Base-by-base conservation (phyloP, 2,329 filamentous ascomycete genomes). In the Fusarium chaquense region DNA sequence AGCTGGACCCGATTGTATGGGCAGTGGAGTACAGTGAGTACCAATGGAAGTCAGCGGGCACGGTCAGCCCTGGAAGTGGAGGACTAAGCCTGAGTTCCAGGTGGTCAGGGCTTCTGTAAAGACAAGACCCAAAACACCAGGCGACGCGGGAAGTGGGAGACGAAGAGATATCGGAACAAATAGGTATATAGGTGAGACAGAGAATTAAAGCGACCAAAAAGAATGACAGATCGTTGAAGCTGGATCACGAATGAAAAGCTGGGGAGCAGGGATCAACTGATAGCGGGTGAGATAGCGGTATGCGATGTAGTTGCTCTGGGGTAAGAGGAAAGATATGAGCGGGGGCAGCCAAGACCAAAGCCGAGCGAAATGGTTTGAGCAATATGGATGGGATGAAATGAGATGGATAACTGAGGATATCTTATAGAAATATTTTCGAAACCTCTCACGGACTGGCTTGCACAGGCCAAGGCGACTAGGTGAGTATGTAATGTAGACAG, bases 211-310 rank as follows among this genome's bases (percentile, higher is more conserved):
- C 36, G 58, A 58, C 52, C 59, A 62, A 59, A 73, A 69, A 55
- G 38, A 65, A 62, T 65, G 60, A 60, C 71, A 55, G 62, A 62
- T 55, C 33, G 53, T 58, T 66, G 51, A 36, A 68, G 67, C 56
- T 60, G 55, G 40, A 64, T 65, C 58, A 32, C 67, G 65, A 72
- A 71, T 69, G 58, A 69, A 61, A 74, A 69, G 61, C 49, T 40
- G 54, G 54, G 61, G 67, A 59, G 58, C 69, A 73, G 66, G 62
- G 70, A 41, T 70, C 62, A 44, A 62, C 58, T 74, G 73, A 75
- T 75, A 75, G 72, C 66, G 69, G 72, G 55, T 68, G 62, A 71
- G 73, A 75, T 75, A 75, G 72, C 73, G 72, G 67, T 73, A 73
- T 72, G 72, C 64, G 62, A 73, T 62, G 69, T 70, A 65, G 69